These are phyloP conservation scores for Rhododendron simsii DNA, from an alignment of 148 eudicot genomes.

Conservation along the genomic window DNA sequence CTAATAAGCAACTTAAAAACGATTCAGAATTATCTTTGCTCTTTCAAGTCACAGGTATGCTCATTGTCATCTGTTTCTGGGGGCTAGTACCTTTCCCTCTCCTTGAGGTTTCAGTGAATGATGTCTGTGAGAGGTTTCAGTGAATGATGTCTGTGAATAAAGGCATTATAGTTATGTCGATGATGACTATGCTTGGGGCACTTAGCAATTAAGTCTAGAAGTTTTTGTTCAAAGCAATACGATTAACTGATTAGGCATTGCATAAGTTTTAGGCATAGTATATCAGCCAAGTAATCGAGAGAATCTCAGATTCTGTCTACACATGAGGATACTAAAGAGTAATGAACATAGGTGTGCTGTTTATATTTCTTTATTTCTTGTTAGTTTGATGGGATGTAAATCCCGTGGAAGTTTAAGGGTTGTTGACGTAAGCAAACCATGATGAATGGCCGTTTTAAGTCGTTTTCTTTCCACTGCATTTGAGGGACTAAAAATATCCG, in stretches of 20 bases:
- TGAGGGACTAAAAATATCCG: background rate
- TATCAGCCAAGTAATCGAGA: background rate
- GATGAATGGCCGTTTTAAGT: background rate
- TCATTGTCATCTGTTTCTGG: background rate
- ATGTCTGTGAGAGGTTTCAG: background rate
- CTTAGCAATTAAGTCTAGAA: background rate
- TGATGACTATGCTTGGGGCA: background rate
- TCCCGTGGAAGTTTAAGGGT: background rate
- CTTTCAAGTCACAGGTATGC: conserved; percentile 83
- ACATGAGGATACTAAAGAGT: background rate
- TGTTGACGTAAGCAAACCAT: background rate
- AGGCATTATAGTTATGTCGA: background rate
- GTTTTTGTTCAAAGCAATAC: background rate
- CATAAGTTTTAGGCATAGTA: background rate
- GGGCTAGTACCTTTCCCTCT: background rate
- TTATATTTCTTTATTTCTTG: background rate
- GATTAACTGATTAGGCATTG: background rate
- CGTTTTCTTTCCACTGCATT: background rate
- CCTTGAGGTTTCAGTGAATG: background rate
- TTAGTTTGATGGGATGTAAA: background rate
- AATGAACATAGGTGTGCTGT: background rate
- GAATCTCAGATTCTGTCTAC: background rate
- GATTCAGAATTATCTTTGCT: conserved; percentile 87
- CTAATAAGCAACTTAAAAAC: conserved; percentile 74
- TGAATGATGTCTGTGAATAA: background rate